Evolutionary conservation across 2,329 filamentous ascomycete species (phyloP), one percentile per base, ranked within the genome.

Genomic region (Cladophialophora psammophila): DNA sequence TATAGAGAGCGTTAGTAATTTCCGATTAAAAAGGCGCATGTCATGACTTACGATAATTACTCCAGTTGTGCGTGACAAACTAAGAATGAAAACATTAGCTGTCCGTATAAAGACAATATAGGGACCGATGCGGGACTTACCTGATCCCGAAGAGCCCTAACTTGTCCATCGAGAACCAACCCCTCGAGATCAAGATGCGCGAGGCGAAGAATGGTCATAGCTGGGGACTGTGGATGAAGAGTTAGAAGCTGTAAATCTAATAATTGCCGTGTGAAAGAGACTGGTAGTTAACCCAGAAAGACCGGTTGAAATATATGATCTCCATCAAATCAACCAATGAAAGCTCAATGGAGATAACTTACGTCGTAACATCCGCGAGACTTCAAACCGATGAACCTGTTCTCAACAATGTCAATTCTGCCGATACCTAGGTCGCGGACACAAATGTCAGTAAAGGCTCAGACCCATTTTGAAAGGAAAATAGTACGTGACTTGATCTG

Each of bases 381-480:
- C 84, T 94, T 94, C 74, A 94, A 84, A 70, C 91, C 91, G 76
- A 92, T 90, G 83, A 90, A 92, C 62, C 91, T 86, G 82, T 91
- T 91, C 80, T 93, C 91, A 68, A 94, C 91, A 76, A 94, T 94
- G 79, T 94, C 91, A 72, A 94, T 90, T 34, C 60, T 36, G 50
- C 50, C 60, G 38, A 63, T 38, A 36, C 26, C 26, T 26, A 26
- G 3, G 26, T 26, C 26, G 26, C 26, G 26, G 26, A 26, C 26
- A 2, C 2, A 26, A 26, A 26, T 26, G 26, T 26, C 26, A 26
- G 26, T 26, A 53, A 10, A 53, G 26, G 26, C 26, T 26, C 26
- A 26, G 26, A 26, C 26, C 26, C 26, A 26, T 26, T 26, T 26
- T 12, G 40, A 4, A 45, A 45, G 12, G 40, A 45, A 45, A 45